Conservation (phyloP, 768 basidiomycete species). For the Mycena alexandri region DNA sequence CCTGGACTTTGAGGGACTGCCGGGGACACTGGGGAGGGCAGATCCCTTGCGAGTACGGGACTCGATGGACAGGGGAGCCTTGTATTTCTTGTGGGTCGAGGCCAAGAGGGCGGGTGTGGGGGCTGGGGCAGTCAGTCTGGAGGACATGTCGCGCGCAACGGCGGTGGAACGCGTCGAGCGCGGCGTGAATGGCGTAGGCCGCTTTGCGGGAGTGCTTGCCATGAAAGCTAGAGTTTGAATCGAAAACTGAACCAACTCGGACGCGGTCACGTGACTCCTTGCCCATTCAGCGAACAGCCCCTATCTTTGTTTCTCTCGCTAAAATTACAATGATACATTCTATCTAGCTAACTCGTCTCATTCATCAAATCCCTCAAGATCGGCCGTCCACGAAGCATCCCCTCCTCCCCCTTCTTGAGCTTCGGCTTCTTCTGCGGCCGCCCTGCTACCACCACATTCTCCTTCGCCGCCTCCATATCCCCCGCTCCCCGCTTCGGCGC, state of each 20-base stretch:
- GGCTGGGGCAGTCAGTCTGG: conserved; percentile 22
- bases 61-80: conserved; percentile 68
- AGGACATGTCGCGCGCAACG: conserved; percentile 33
- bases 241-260: neutral
- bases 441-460: conserved; percentile 24
- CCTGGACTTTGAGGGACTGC: conserved; percentile 42
- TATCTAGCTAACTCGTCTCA: conserved; percentile 38
- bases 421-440: conserved; percentile 56
- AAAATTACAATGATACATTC: too few relatives aligned
- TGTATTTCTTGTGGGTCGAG: conserved; percentile 75
- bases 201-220: conserved; percentile 30
- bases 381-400: conserved; percentile 67
- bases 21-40: conserved; percentile 29
- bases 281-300: too few relatives aligned
- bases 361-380: conserved; percentile 74
- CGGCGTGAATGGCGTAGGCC: conserved; percentile 34
- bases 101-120: conserved; percentile 36
- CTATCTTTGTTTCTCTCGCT: too few relatives aligned
- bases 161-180: conserved; percentile 24
- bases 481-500: conserved; percentile 47
- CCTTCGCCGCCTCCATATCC: conserved; percentile 33
- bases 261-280: neutral
- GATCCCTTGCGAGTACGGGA: conserved; percentile 43
- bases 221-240: neutral
- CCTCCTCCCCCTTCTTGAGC: conserved; percentile 48